These are phyloP conservation scores for Trichoderma aggressivum DNA, from an alignment of 2,329 filamentous ascomycete genomes.

Conservation along the genomic window DNA sequence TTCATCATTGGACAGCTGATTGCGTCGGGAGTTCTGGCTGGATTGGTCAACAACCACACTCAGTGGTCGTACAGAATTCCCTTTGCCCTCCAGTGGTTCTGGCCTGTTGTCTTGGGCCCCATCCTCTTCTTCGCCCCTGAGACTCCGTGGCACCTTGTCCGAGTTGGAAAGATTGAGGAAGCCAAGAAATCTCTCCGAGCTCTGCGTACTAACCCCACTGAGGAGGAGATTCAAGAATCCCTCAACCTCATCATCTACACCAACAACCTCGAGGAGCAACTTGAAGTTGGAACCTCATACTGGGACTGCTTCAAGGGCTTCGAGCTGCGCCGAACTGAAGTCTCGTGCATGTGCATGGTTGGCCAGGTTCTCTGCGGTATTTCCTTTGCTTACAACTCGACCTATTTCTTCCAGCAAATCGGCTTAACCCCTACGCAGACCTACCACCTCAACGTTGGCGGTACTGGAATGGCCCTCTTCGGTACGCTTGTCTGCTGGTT, in stretches of 20 bases:
- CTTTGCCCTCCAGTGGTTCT: constrained; percentile 49
- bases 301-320: constrained; percentile 43
- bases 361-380: constrained; percentile 15
- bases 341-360: constrained; percentile 34
- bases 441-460: constrained; percentile 38
- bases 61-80: constrained; percentile 47
- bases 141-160: constrained; percentile 43
- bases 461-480: constrained; percentile 38
- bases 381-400: constrained; percentile 36
- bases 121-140: constrained; percentile 44
- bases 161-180: constrained; percentile 32
- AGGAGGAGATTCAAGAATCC: constrained; percentile 14
- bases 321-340: constrained; percentile 49
- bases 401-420: constrained; percentile 39
- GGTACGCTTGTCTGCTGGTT: constrained; percentile 46
- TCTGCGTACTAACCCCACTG: constrained; percentile 25
- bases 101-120: constrained; percentile 41
- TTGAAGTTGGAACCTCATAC: constrained; percentile 38
- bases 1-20: constrained; percentile 47
- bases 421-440: constrained; percentile 30
- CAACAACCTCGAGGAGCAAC: constrained; percentile 37
- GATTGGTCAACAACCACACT: constrained; percentile 28
- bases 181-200: constrained; percentile 34
- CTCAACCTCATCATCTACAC: constrained; percentile 43
- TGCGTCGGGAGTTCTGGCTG: constrained; percentile 32